Conservation (phyloP, 306 rosid genomes). For the Fragaria iinumae region DNA sequence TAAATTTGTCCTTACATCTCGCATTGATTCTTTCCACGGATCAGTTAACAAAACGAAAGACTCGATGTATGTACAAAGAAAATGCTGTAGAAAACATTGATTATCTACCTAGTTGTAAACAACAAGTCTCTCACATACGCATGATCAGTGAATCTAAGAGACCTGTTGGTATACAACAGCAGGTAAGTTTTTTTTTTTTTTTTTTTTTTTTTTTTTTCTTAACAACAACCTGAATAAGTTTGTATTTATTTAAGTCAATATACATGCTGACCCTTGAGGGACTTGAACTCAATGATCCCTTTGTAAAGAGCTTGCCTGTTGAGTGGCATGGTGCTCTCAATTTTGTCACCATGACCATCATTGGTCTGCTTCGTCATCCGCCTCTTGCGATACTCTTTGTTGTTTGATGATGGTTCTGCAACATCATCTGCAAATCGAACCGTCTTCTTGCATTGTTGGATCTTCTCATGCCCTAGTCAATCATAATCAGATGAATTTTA, state of each 20-base stretch:
- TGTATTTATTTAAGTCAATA: not conserved
- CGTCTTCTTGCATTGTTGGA: conserved; percentile 44
- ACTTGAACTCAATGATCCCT: conserved; percentile 39
- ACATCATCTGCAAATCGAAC: conserved; percentile 65
- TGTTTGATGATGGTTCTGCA: conserved; percentile 36
- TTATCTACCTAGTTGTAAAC: not conserved
- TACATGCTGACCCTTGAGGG: conserved; percentile 22
- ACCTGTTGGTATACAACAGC: not conserved
- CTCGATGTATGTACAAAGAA: not conserved
- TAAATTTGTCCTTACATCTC: not conserved
- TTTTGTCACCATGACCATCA: conserved; percentile 12
- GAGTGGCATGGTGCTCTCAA: conserved; percentile 53
- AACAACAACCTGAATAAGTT: not conserved
- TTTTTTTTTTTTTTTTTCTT: not conserved
- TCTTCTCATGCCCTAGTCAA: conserved; percentile 21
- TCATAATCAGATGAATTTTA: not conserved
- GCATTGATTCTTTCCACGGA: not conserved
- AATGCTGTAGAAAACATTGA: not conserved
- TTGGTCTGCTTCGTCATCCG: conserved; percentile 19
- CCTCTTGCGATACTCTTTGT: conserved; percentile 34
- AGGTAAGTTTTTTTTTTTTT: not conserved
- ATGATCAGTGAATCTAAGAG: not conserved
- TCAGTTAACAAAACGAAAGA: not conserved
- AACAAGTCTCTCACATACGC: not conserved
- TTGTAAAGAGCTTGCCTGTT: conserved; percentile 55